Conservation (phyloP, 2,329 filamentous ascomycete genomes). For the Verticillium albo-atrum region DNA sequence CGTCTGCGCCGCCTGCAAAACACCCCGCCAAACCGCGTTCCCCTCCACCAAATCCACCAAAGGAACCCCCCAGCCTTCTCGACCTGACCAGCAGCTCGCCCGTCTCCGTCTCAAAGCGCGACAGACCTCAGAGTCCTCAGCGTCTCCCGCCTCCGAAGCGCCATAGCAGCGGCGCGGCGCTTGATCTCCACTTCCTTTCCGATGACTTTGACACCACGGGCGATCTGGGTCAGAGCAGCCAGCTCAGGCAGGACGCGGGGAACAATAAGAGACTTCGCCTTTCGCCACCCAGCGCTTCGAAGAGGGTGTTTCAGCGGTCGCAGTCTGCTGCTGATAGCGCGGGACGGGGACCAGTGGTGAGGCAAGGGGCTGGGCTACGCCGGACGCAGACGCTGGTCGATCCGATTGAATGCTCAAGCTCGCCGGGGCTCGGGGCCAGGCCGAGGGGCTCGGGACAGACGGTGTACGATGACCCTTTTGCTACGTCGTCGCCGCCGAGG, state of each 20-base stretch:
- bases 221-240: slow-evolving; percentile 18
- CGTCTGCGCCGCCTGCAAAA: background rate
- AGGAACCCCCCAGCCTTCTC: background rate
- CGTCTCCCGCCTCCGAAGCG: background rate
- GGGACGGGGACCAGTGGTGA: background rate
- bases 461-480: background rate
- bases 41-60: background rate
- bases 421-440: slow-evolving; percentile 14
- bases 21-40: background rate
- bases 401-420: slow-evolving; percentile 32
- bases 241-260: slow-evolving; percentile 6
- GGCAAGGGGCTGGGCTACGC: background rate
- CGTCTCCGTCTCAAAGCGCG: background rate
- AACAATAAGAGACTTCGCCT: slow-evolving; percentile 24
- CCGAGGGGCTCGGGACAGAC: background rate
- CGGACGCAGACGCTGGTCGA: slow-evolving; percentile 5
- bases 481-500: background rate
- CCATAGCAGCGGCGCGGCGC: background rate
- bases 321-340: background rate
- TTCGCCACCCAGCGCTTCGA: slow-evolving; percentile 8
- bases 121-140: background rate
- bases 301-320: background rate
- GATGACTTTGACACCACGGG: slow-evolving; percentile 38
- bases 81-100: background rate
- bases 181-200: slow-evolving; percentile 26